Evolutionary conservation across 2,329 filamentous ascomycete species (phyloP).

Genomic region (Lasiodiplodia sp.): DNA sequence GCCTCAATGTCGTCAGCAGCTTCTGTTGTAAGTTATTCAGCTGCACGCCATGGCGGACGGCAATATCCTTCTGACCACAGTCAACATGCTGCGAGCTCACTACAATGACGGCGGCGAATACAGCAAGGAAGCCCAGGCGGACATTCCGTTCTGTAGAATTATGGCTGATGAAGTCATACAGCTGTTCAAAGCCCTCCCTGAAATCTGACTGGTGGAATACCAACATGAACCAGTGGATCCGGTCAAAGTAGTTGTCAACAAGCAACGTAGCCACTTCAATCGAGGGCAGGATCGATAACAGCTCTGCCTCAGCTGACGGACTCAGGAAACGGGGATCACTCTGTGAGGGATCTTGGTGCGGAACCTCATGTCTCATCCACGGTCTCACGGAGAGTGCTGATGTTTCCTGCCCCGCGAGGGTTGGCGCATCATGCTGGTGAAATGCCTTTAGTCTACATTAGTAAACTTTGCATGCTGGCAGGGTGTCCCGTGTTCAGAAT

Average conservation of each 20-base stretch:
- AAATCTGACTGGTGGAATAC: not conserved
- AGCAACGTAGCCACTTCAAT: not conserved
- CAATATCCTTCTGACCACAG: not conserved
- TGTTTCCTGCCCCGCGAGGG: not conserved
- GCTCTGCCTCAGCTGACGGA: not conserved
- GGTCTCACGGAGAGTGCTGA: not conserved
- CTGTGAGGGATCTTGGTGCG: not conserved
- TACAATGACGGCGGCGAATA: not conserved
- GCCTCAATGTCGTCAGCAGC: not conserved
- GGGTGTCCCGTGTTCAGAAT: not conserved
- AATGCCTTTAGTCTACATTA: not conserved
- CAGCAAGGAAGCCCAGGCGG: not conserved
- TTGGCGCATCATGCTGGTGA: not conserved
- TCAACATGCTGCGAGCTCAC: not conserved
- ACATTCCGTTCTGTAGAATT: not conserved
- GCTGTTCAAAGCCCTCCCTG: not conserved
- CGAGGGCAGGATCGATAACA: not conserved
- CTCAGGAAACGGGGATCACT: not conserved
- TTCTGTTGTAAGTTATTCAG: not conserved
- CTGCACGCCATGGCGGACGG: not conserved
- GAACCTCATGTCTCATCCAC: not conserved
- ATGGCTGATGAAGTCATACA: not conserved
- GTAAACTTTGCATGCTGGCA: not conserved
- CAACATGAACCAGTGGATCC: conserved; percentile 13
- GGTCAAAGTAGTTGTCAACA: conserved; percentile 7